phyloP scores from a whole-genome alignment of 2,329 filamentous ascomycete species.

The Paecilomyces formosus region DNA sequence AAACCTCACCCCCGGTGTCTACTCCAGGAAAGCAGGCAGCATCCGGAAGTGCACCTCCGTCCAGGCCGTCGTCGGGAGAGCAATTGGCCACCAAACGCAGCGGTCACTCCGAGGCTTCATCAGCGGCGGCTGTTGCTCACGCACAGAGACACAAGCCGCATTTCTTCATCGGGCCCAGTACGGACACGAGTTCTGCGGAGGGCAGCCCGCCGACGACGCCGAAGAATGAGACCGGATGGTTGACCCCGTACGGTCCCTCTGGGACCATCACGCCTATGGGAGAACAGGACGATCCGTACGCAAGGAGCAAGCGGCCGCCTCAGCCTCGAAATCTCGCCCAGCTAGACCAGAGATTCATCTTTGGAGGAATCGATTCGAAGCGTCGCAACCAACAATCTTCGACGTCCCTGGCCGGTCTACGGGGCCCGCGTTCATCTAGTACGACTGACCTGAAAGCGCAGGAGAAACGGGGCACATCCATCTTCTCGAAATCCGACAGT shows the following conservation, averaged over 20 bases:
- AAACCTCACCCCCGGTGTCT: constrained; percentile 46
- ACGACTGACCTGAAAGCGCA: constrained; percentile 33
- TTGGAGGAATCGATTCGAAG: constrained; percentile 65
- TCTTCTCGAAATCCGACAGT: constrained; percentile 49
- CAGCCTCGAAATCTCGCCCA: constrained; percentile 58
- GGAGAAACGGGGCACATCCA: constrained; percentile 45
- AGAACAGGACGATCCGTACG: constrained; percentile 77
- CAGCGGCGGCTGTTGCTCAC: constrained; percentile 32
- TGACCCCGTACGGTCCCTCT: constrained; percentile 51
- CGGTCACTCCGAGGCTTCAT: constrained; percentile 36
- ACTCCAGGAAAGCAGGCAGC: constrained; percentile 22
- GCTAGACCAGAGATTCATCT: constrained; percentile 78
- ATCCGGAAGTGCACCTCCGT: constrained; percentile 28
- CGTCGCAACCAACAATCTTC: constrained; percentile 50
- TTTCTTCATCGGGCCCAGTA: constrained; percentile 51
- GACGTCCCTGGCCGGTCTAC: constrained; percentile 35
- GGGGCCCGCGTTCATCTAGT: constrained; percentile 41
- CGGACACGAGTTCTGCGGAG: constrained; percentile 50
- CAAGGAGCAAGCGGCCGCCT: constrained; percentile 69
- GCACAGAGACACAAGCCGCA: constrained; percentile 44
- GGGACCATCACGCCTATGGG: constrained; percentile 72
- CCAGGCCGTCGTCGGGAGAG: constrained; percentile 34
- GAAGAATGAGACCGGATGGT: constrained; percentile 36
- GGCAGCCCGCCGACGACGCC: constrained; percentile 57
- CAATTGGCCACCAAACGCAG: constrained; percentile 34